Conservation (phyloP, 495 filamentous ascomycete species). For the Platismatia glauca region DNA sequence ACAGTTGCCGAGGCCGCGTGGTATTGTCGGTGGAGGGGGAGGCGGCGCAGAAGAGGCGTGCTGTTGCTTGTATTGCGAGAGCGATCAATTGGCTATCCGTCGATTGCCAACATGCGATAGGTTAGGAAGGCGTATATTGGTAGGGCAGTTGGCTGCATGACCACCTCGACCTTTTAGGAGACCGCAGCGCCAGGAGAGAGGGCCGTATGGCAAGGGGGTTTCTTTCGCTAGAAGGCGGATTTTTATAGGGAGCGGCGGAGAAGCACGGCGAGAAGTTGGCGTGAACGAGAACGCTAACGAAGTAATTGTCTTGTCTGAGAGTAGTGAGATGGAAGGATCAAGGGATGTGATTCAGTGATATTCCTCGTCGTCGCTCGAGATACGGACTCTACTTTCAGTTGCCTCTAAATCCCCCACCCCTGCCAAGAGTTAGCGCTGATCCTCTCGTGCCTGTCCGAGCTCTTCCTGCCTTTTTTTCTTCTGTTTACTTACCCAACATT, state of each 20-base stretch:
- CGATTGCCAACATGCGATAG: conserved; percentile 4
- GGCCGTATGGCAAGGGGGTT: background rate
- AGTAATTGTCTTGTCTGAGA: too few species aligned
- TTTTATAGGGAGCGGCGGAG: background rate
- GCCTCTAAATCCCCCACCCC: background rate
- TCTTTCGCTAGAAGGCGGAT: background rate
- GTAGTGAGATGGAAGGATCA: background rate
- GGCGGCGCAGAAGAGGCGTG: conserved; percentile 9
- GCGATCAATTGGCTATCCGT: conserved; percentile 6
- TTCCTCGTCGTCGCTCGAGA: background rate
- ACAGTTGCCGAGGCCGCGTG: background rate
- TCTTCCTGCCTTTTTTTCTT: background rate
- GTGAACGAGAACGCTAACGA: background rate
- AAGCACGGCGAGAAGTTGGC: background rate
- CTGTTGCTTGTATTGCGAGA: background rate
- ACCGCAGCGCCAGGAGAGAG: conserved; percentile 3
- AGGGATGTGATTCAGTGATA: background rate
- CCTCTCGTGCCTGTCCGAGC: background rate
- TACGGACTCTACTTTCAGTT: background rate
- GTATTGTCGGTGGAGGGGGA: conserved; percentile 6
- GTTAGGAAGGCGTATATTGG: conserved; percentile 4
- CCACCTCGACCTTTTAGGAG: conserved; percentile 6
- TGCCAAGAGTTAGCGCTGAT: background rate
- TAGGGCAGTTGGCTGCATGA: conserved; percentile 9
- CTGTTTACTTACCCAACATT: background rate